phyloP scores from a whole-genome alignment of 768 basidiomycete species.

The Lactarius quietus region DNA sequence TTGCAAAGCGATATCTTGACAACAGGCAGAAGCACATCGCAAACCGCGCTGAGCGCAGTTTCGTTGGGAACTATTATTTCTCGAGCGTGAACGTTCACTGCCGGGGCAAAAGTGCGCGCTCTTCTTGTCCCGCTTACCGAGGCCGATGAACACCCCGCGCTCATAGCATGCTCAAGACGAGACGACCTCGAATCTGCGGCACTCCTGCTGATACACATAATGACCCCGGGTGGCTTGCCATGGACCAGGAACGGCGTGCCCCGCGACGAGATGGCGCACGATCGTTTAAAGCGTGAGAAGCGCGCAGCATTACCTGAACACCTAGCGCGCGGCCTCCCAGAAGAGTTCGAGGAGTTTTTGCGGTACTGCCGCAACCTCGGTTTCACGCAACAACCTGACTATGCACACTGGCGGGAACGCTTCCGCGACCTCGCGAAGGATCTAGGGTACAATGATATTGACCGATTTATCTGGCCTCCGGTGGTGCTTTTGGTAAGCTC shows the following conservation, averaged over 20 bases:
- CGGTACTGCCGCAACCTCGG: slow-evolving; percentile 65
- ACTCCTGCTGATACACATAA: slow-evolving; percentile 75
- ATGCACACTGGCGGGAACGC: slow-evolving; percentile 58
- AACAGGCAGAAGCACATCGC: slow-evolving; percentile 60
- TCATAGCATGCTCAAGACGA: slow-evolving; percentile 67
- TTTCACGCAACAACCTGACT: slow-evolving; percentile 69
- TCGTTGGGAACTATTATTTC: slow-evolving; percentile 86
- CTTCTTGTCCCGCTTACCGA: slow-evolving; percentile 4
- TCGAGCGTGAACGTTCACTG: slow-evolving; percentile 76
- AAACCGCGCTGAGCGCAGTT: slow-evolving; percentile 63
- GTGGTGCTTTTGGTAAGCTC: slow-evolving; percentile 28
- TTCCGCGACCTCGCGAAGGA: slow-evolving; percentile 61
- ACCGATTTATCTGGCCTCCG: slow-evolving; percentile 73
- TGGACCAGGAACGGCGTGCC: slow-evolving; percentile 85
- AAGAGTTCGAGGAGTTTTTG: slow-evolving; percentile 73
- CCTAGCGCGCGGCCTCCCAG: slow-evolving; percentile 64
- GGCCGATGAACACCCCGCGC: neutral
- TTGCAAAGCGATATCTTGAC: slow-evolving; percentile 76
- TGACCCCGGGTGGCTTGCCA: slow-evolving; percentile 68
- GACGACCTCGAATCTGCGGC: slow-evolving; percentile 78
- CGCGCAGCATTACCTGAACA: slow-evolving; percentile 56
- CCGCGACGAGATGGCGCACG: slow-evolving; percentile 61
- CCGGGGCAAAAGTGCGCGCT: slow-evolving; percentile 56
- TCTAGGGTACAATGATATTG: slow-evolving; percentile 52
- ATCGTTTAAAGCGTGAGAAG: slow-evolving; percentile 62